A percentile compares a stretch with the other conserved stretches of the same genome.
Evolutionary conservation across 768 basidiomycete genomes (phyloP).

Genomic region (Suillus sp.): DNA sequence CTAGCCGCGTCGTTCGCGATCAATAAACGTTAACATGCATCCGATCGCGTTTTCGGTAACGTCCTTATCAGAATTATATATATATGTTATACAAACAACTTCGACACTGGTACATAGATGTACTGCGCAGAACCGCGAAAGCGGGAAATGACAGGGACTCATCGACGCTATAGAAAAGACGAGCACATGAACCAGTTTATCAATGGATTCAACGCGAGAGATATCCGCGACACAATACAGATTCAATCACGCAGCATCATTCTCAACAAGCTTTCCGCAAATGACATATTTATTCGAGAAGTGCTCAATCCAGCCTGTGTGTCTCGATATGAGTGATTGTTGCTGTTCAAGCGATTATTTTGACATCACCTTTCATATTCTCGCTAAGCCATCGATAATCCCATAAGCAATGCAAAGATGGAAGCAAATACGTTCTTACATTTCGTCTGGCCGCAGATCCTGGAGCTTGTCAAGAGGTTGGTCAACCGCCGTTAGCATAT

Average conservation of each 20-base stretch:
- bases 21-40: conserved; percentile 11
- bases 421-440: conserved; percentile 52
- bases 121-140: background rate
- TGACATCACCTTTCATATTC: conserved; percentile 77
- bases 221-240: background rate
- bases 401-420: background rate
- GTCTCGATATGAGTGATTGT: conserved; percentile 5
- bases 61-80: background rate
- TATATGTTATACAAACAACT: background rate
- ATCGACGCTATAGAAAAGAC: background rate
- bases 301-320: conserved; percentile 90
- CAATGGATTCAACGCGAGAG: background rate
- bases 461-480: conserved; percentile 81
- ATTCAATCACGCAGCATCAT: conserved; percentile 46
- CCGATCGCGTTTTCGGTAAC: conserved; percentile 5
- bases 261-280: conserved; percentile 87
- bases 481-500: conserved; percentile 90
- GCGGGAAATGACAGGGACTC: background rate
- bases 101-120: background rate
- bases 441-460: conserved; percentile 78
- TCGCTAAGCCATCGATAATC: conserved; percentile 52
- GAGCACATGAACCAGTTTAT: background rate
- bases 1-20: background rate
- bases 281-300: conserved; percentile 92
- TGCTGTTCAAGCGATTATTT: conserved; percentile 5